A percentile compares a stretch with the other conserved stretches of the same genome.
Conservation (phyloP, 352 stramenopile species). For the Globisporangium megalacanthum region DNA sequence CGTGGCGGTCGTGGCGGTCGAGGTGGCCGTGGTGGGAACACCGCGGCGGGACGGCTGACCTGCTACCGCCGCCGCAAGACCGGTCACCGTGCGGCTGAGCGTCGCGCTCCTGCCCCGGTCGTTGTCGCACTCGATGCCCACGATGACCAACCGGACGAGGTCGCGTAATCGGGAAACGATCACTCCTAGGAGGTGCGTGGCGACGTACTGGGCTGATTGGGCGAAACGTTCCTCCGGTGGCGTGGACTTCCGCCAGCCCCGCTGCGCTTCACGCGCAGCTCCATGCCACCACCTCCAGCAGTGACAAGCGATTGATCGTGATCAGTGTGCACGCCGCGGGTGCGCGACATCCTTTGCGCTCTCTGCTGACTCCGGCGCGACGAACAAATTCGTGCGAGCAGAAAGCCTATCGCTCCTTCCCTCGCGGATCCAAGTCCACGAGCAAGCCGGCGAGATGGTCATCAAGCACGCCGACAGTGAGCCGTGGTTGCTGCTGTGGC, state of each 20-base stretch:
- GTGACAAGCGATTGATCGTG: slow-evolving; percentile 15
- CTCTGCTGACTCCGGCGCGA: neutral
- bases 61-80: neutral
- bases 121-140: slow-evolving; percentile 1
- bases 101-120: neutral
- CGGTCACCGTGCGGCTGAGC: no score
- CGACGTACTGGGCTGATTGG: neutral
- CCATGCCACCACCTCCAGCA: slow-evolving; percentile 14
- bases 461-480: slow-evolving; percentile 3
- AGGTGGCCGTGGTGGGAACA: no score
- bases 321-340: slow-evolving; percentile 15
- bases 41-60: no score
- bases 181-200: no score
- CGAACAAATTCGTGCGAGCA: neutral
- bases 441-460: neutral
- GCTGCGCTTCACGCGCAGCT: slow-evolving; percentile 4
- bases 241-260: neutral
- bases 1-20: no score
- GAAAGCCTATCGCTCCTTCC: neutral
- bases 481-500: slow-evolving; percentile 5
- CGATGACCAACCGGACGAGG: neutral
- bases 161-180: neutral
- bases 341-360: neutral
- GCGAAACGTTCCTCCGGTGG: neutral
- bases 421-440: neutral